phyloP scores from a whole-genome alignment of 345 rosid genomes.

The Hibiscus tridactylites region DNA sequence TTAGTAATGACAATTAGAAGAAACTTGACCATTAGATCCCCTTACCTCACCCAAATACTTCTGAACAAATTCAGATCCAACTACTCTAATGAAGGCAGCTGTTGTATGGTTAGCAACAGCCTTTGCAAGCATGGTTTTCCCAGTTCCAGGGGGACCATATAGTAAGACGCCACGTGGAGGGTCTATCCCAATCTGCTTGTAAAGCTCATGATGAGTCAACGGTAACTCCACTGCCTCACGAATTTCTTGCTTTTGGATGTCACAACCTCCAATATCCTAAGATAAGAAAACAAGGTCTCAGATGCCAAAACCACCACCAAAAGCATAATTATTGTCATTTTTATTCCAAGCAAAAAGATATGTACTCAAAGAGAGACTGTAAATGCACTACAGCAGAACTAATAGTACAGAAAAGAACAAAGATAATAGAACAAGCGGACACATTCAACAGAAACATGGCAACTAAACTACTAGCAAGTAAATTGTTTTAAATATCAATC shows the following conservation, averaged over 20 bases:
- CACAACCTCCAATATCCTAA: slow-evolving; percentile 99
- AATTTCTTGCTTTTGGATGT: slow-evolving; percentile 89
- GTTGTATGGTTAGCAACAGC: slow-evolving; percentile 98
- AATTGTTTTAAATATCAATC: background rate
- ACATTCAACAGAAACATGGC: background rate
- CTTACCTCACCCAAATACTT: slow-evolving; percentile 95
- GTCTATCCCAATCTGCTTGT: slow-evolving; percentile 95
- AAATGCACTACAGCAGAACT: background rate
- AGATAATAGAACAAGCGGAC: background rate
- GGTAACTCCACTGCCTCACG: slow-evolving; percentile 99
- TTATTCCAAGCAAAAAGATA: background rate
- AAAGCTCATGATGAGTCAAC: slow-evolving; percentile 84
- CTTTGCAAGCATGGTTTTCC: slow-evolving; percentile 97
- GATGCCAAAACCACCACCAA: background rate
- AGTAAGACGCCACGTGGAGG: slow-evolving; percentile 97
- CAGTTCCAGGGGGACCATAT: slow-evolving; percentile 98
- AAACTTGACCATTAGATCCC: background rate
- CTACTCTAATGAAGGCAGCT: slow-evolving; percentile 96
- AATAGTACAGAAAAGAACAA: background rate
- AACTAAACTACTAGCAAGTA: background rate
- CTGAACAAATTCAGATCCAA: slow-evolving; percentile 98
- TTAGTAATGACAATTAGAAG: background rate
- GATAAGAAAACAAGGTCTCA: slow-evolving; percentile 1
- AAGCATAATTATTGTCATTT: background rate
- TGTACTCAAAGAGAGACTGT: slow-evolving; percentile 3